A percentile compares a stretch with the other conserved stretches of the same genome.
These are phyloP conservation scores for Erythrophleum fordii DNA, from an alignment of 306 rosid species.

Conservation along the genomic window DNA sequence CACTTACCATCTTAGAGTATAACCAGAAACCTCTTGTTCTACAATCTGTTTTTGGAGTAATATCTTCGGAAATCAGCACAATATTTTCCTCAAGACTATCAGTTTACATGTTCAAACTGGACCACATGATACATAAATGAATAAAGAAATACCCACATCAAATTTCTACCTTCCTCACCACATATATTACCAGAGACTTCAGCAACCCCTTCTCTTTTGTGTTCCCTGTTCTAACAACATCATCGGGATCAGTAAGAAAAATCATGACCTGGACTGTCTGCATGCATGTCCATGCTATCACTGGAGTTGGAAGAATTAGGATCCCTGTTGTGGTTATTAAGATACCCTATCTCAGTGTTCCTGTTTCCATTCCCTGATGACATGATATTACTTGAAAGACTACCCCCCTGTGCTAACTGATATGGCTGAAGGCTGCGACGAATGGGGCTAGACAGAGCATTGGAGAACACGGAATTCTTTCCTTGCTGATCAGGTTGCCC, in stretches of 20 bases:
- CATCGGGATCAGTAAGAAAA: slow-evolving; percentile 51
- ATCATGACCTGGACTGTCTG: slow-evolving; percentile 66
- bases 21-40: slow-evolving; percentile 3
- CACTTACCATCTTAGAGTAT: neutral
- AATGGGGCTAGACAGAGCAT: slow-evolving; percentile 76
- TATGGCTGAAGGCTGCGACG: slow-evolving; percentile 71
- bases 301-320: slow-evolving; percentile 55
- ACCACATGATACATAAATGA: slow-evolving; percentile 36
- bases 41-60: neutral
- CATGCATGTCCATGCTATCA: slow-evolving; percentile 77
- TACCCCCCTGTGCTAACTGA: slow-evolving; percentile 66
- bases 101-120: slow-evolving; percentile 39
- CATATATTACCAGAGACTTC: slow-evolving; percentile 38
- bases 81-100: slow-evolving; percentile 30
- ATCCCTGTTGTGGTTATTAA: slow-evolving; percentile 56
- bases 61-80: slow-evolving; percentile 7
- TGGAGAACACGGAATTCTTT: slow-evolving; percentile 70
- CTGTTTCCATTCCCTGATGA: slow-evolving; percentile 57
- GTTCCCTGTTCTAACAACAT: slow-evolving; percentile 38
- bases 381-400: slow-evolving; percentile 46
- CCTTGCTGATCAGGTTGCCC: slow-evolving; percentile 63
- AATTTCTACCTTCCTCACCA: slow-evolving; percentile 37
- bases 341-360: slow-evolving; percentile 44
- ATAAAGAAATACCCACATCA: slow-evolving; percentile 34
- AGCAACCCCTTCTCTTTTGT: slow-evolving; percentile 25